A percentile compares a stretch with the other conserved stretches of the same genome.
Evolutionary conservation across 148 eudicot genomes (phyloP).

Genomic region (Cornus kousa): DNA sequence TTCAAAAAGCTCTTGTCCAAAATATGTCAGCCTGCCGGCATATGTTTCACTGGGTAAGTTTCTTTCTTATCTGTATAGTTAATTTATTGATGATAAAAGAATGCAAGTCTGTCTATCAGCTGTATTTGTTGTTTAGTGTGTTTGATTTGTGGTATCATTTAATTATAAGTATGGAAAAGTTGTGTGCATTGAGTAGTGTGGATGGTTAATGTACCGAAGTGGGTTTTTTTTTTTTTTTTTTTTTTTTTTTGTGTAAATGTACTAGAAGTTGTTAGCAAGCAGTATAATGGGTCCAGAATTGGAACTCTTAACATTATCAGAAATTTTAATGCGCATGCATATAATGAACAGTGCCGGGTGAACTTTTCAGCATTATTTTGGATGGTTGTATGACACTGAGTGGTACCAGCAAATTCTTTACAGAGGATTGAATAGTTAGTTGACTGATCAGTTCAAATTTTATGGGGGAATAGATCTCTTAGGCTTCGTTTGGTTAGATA

Average conservation of each 20-base stretch:
- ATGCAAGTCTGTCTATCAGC: neutral
- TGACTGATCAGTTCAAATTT: neutral
- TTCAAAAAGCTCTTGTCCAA: constrained; percentile 63
- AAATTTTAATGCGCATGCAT: neutral
- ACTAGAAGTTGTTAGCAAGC: neutral
- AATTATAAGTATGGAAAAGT: too few species aligned
- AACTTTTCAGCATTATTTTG: too few species aligned
- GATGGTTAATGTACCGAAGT: neutral
- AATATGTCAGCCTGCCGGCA: constrained; percentile 78
- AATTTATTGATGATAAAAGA: neutral
- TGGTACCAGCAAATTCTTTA: neutral
- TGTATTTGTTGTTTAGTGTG: neutral
- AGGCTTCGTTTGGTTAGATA: too few species aligned
- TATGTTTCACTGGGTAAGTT: constrained; percentile 48
- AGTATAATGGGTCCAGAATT: neutral
- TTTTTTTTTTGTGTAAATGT: neutral
- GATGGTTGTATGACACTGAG: neutral
- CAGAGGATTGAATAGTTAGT: neutral
- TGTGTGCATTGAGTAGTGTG: neutral
- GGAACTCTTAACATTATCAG: too few species aligned
- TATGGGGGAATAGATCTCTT: too few species aligned
- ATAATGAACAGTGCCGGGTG: neutral
- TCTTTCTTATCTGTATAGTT: neutral
- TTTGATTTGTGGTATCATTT: too few species aligned
- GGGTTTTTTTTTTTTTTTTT: too few species aligned